Evolutionary conservation across 257 asterid species (phyloP), one percentile per base, ranked within the genome.

Genomic region (Primulina tabacum): DNA sequence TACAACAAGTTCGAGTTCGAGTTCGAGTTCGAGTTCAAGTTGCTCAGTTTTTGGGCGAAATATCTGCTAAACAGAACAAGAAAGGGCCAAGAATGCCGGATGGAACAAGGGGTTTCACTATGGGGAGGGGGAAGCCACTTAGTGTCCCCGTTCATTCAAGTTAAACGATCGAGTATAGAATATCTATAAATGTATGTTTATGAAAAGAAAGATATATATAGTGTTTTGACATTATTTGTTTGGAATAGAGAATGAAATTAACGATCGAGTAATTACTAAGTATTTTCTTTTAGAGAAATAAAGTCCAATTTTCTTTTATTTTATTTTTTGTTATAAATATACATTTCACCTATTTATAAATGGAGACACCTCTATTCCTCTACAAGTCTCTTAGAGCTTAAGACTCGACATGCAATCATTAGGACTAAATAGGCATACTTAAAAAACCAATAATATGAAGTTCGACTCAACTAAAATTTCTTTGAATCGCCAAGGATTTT

Each of bases 21-120:
- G 79, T 60, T 26, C 68, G 20, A 68, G 76, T 60, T 26, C 92
- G 9, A 84, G 79, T 60, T 26, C 68, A n/a, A 68, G 76, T 63
- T 67, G 76, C 79, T 53, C 77, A 16, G 52, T 66, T 70, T 70
- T 70, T 77, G 4, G 80, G 79, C 12, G 92, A 86, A 68, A 70
- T 81, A 75, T 60, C 81, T 3, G 57, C 67, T 9, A 78, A 77
- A 28, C 89, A 71, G 69, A 64, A 71, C 7, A 62, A 61, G 4
- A 93, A 85, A 73, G 98, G 99, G 4, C 99, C 99, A 0, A 82
- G 97, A 71, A 93, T 89, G 97, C 99, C 99, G 0, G 99, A 93
- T 37, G 99, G 99, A 30, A 93, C 99, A 8, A 76, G 87, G 61
- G 99, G 99, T 0, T 93, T 93, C 87, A 86, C 95, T 16, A 87